Base-by-base conservation (phyloP, 306 rosid genomes). In the Trichosanthes cucumerina region DNA sequence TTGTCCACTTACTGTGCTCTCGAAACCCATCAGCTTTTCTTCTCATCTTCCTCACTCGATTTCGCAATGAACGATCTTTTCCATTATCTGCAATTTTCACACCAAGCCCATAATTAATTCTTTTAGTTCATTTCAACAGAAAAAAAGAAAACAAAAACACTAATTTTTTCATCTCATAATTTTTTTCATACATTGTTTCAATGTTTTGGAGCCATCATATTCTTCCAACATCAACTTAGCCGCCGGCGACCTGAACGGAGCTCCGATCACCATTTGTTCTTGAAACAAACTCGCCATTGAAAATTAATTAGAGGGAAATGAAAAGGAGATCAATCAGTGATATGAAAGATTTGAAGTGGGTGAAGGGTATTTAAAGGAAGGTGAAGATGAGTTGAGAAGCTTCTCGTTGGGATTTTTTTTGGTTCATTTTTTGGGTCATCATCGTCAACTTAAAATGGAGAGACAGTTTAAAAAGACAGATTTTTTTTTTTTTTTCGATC, bases 11-110 rank as follows among this genome's bases (percentile, higher is more conserved):
- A 77, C 79, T 19, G 5, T 77, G 74, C 31, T 66, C 74, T 66
- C 74, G 50, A 10, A 66, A n/a, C 16, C 31, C 74, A 23, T 66
- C 50, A 1, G 74, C 31, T 36, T 66, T 66, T 66, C 74, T 19
- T 38, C 74, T 23, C 0, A 38, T n/a, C 9, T 60, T 60, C 19
- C 3, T 28, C n/a, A 60, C 68, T 66, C 50, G 7, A 3, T 39
- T 66, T 34, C 23, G 12, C 6, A 64, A 8, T 34, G 72, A 64
- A 16, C 44, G 4, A 33, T n/a, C 50, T 66, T 66, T 66, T 24
- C 74, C 50, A 66, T n/a, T 66, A 66, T 66, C 74, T 66, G 49
- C 50, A n/a, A 66, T 34, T 64, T 63, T 34, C 46, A 62, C 13
- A 62, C 39, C 36, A 62, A 62, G 14, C 69, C 69, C 41, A 62